Percentiles rank a stretch among this genome's conserved stretches.
These are phyloP conservation scores for Hypoxylon crocopeplum DNA, from an alignment of 495 filamentous ascomycete species.

Conservation along the genomic window DNA sequence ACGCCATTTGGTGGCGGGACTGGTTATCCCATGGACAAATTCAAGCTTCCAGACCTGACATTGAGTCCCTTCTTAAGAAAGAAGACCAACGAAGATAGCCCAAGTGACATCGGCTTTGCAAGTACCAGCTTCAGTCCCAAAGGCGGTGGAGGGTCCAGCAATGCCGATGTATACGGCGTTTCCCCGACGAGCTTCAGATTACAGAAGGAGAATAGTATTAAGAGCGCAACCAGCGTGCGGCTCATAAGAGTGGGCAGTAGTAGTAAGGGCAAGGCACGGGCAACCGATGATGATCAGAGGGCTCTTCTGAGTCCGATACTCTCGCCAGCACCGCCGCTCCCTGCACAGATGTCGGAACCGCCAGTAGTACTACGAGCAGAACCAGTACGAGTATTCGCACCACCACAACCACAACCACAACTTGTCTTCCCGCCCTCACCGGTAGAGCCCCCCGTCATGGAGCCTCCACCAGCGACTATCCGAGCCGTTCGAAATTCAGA, in stretches of 20 bases:
- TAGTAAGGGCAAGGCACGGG: constrained; percentile 23
- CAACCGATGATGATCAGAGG: constrained; percentile 16
- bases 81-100: constrained; percentile 25
- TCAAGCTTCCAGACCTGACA: constrained; percentile 33
- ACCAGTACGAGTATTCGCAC: neutral
- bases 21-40: constrained; percentile 32
- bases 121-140: constrained; percentile 14
- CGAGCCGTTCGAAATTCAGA: constrained; percentile 6
- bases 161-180: constrained; percentile 20
- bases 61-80: constrained; percentile 23
- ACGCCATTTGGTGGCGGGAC: constrained; percentile 13
- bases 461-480: constrained; percentile 7
- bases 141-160: neutral
- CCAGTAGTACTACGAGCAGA: too few species aligned
- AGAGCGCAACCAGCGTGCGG: constrained; percentile 39
- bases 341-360: neutral
- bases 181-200: constrained; percentile 30
- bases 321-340: constrained; percentile 7
- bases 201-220: constrained; percentile 33
- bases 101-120: constrained; percentile 22
- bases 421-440: constrained; percentile 4
- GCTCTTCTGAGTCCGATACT: constrained; percentile 17
- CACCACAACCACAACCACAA: neutral
- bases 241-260: constrained; percentile 37
- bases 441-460: neutral